Conservation (phyloP, 2,329 filamentous ascomycete species). For the Fusarium sarcochroum region DNA sequence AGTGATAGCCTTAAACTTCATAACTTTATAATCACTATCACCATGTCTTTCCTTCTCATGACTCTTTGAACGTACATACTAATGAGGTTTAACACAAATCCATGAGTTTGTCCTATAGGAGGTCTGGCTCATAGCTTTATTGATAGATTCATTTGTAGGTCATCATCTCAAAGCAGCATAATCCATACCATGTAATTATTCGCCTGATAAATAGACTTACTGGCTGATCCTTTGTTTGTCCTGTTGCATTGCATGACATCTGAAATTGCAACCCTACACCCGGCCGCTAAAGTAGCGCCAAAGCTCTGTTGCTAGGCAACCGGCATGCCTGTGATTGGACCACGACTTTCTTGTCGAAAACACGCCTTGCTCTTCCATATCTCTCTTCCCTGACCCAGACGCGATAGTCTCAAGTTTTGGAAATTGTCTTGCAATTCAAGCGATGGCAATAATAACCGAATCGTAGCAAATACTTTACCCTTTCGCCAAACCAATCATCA, state of each 20-base stretch:
- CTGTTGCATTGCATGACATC: slow-evolving; percentile 7
- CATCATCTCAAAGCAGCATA: neutral
- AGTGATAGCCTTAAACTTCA: no score
- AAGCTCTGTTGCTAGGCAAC: slow-evolving; percentile 53
- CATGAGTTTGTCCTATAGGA: no score
- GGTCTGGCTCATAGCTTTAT: no score
- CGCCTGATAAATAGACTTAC: neutral
- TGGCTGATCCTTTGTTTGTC: neutral
- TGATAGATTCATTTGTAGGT: no score
- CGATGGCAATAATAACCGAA: slow-evolving; percentile 57
- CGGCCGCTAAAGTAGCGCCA: slow-evolving; percentile 18
- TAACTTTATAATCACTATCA: no score
- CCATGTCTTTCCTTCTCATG: no score
- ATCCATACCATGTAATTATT: neutral
- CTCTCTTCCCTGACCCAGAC: slow-evolving; percentile 46
- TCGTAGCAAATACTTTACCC: slow-evolving; percentile 57
- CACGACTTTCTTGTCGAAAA: slow-evolving; percentile 46
- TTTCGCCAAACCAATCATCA: slow-evolving; percentile 24
- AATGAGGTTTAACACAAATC: no score
- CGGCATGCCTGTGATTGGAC: slow-evolving; percentile 51
- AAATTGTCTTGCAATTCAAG: slow-evolving; percentile 52
- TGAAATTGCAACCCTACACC: slow-evolving; percentile 32
- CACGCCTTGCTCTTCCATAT: slow-evolving; percentile 43
- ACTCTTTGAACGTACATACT: no score
- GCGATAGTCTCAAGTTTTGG: slow-evolving; percentile 56